Evolutionary conservation across 352 stramenopile genomes (phyloP).

Genomic region (Pythium sukuiense): DNA sequence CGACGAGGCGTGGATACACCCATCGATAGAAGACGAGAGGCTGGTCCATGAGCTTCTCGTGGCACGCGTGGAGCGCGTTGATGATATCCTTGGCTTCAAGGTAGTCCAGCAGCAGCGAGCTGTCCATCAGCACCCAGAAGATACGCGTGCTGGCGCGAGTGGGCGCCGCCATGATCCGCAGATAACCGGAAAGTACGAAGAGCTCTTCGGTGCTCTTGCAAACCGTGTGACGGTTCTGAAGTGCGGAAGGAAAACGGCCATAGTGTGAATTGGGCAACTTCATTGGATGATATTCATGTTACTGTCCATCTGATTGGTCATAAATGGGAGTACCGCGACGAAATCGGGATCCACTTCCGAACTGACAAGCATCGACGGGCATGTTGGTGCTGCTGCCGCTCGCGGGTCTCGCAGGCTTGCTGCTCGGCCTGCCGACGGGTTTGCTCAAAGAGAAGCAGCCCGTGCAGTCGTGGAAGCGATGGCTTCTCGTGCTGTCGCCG

Average conservation of each 20-base stretch:
- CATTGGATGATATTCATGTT: constrained; percentile 8
- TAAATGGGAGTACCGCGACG: constrained; percentile 17
- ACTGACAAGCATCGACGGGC: constrained; percentile 12
- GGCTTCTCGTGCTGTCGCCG: constrained; percentile 41
- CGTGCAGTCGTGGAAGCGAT: constrained; percentile 46
- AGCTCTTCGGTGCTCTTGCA: neutral
- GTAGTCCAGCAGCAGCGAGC: constrained; percentile 54
- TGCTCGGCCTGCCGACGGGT: constrained; percentile 46
- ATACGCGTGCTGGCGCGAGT: constrained; percentile 15
- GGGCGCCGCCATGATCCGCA: neutral
- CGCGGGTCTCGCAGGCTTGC: constrained; percentile 35
- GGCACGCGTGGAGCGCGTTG: constrained; percentile 26
- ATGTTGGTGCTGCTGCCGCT: constrained; percentile 39
- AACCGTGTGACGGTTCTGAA: neutral
- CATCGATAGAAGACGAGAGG: constrained; percentile 27
- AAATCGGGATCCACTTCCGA: neutral
- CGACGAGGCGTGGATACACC: constrained; percentile 19
- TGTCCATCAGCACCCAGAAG: constrained; percentile 39
- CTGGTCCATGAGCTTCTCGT: constrained; percentile 30
- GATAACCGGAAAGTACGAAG: neutral
- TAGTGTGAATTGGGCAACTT: neutral
- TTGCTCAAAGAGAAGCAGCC: constrained; percentile 51
- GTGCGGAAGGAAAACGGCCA: neutral
- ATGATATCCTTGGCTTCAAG: constrained; percentile 33
- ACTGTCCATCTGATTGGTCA: constrained; percentile 25